Evolutionary conservation across 2,329 filamentous ascomycete species (phyloP), one percentile per base, ranked within the genome.

Genomic region (Daldinia sp.): DNA sequence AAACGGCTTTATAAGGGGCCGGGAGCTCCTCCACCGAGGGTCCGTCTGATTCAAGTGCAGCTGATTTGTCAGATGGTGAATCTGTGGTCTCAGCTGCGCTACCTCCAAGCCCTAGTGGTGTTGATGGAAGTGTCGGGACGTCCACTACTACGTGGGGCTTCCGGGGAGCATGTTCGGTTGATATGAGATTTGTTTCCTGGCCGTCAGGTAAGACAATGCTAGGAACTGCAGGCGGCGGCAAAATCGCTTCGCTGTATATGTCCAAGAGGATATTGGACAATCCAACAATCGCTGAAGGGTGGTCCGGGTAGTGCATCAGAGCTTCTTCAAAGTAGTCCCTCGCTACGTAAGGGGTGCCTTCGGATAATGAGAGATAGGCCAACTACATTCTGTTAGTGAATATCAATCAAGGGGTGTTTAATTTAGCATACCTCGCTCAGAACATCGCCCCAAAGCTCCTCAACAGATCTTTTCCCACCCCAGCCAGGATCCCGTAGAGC

Each of bases 251-350:
- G 73, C 84, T 89, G 81, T 95, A 97, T 20, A 97, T 89, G 75
- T 98, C 94, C 55, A 98, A 86, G 6, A 99, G 85, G 41, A 98
- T 90, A 73, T 92, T 92, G 18, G 93, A 93, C 23, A 99, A 82
- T 0, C 92, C 93, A 39, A 98, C 89, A 26, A 92, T 97, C 35
- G 93, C 93, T 13, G 85, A 85, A 0, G 92, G 86, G 73, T 99
- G 95, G 76, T 98, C 89, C 0, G 92, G 89, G 69, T 88, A 92
- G 77, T 94, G 90, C 26, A 90, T 89, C 18, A 99, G 83, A 13
- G 94, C 93, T 64, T 90, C 87, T 79, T 99, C 96, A 75, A 95
- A 98, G 71, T 92, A 86, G 26, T 87, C 84, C 13, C 93, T 89
- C 3, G 94, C 94, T 60, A 88, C 83, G 71, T 93, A 90, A 1